Evolutionary conservation across 1,284 basidiomycete species (phyloP).

Genomic region (Porogramme epimiltina): DNA sequence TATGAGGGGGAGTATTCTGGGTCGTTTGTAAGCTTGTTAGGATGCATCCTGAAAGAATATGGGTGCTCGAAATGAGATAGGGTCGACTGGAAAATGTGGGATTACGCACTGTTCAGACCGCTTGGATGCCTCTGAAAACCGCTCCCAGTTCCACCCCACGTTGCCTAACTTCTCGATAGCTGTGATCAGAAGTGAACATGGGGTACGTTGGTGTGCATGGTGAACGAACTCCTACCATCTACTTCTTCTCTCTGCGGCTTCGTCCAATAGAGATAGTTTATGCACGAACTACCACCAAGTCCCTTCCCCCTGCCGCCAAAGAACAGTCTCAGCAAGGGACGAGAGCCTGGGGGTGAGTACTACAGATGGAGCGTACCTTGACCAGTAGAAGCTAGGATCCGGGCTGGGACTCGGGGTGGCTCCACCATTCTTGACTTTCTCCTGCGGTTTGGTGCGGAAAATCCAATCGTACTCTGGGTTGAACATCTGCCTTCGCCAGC

Average conservation of each 20-base stretch:
- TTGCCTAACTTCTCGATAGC: slow-evolving; percentile 29
- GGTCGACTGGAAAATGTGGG: not conserved
- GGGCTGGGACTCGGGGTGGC: slow-evolving; percentile 1
- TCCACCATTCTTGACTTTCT: not conserved
- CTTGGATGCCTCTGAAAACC: slow-evolving; percentile 23
- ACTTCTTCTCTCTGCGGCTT: slow-evolving; percentile 17
- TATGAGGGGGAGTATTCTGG: not conserved
- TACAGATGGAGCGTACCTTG: not conserved
- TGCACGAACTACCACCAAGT: slow-evolving; percentile 20
- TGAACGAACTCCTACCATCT: slow-evolving; percentile 8
- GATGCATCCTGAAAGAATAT: not conserved
- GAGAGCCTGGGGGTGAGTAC: not conserved
- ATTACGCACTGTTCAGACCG: slow-evolving; percentile 19
- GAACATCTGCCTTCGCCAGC: slow-evolving; percentile 14
- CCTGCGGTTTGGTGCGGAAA: slow-evolving; percentile 15
- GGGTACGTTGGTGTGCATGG: not conserved
- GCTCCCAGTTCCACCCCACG: slow-evolving; percentile 32
- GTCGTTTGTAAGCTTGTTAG: not conserved
- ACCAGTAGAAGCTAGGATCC: slow-evolving; percentile 10
- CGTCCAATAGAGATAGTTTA: slow-evolving; percentile 18
- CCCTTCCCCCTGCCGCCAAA: slow-evolving; percentile 16
- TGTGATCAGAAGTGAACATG: not conserved
- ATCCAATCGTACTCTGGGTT: slow-evolving; percentile 22
- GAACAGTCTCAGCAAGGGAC: not conserved
- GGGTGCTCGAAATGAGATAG: not conserved